A percentile compares a stretch with the other conserved stretches of the same genome.
Conservation (phyloP, 768 basidiomycete species). For the Collybia mongolica region DNA sequence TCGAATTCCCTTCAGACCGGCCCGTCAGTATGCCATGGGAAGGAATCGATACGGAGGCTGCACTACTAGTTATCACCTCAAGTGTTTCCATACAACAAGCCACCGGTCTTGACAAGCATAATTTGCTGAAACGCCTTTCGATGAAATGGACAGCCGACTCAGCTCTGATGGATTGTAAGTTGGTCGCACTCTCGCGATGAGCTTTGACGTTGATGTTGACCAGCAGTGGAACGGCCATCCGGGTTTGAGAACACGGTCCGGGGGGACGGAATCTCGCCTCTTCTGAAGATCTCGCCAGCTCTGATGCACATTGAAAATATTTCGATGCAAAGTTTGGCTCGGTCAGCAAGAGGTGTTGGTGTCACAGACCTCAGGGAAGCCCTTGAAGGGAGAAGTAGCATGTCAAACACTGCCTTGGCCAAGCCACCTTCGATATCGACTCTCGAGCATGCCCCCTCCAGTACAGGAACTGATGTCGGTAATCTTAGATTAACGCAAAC, state of each 20-base stretch:
- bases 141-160: slow-evolving; percentile 70
- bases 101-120: slow-evolving; percentile 59
- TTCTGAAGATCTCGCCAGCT: slow-evolving; percentile 79
- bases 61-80: slow-evolving; percentile 55
- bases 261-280: slow-evolving; percentile 68
- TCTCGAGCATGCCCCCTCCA: slow-evolving; percentile 63
- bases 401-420: slow-evolving; percentile 73
- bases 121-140: slow-evolving; percentile 52
- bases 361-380: slow-evolving; percentile 89
- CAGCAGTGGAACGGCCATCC: slow-evolving; percentile 56
- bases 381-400: slow-evolving; percentile 79
- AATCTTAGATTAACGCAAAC: slow-evolving; percentile 44
- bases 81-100: slow-evolving; percentile 57
- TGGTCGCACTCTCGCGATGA: slow-evolving; percentile 3
- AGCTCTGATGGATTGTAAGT: slow-evolving; percentile 76
- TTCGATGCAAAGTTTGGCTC: slow-evolving; percentile 80
- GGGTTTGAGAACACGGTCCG: slow-evolving; percentile 54
- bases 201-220: not conserved
- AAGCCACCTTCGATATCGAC: slow-evolving; percentile 77
- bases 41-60: slow-evolving; percentile 51
- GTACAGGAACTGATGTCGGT: slow-evolving; percentile 30
- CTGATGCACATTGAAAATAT: slow-evolving; percentile 92
- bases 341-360: slow-evolving; percentile 78
- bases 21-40: slow-evolving; percentile 28
- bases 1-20: slow-evolving; percentile 35